phyloP scores from a whole-genome alignment of 805 yeast species.

The Wickerhamiella musiphila region DNA sequence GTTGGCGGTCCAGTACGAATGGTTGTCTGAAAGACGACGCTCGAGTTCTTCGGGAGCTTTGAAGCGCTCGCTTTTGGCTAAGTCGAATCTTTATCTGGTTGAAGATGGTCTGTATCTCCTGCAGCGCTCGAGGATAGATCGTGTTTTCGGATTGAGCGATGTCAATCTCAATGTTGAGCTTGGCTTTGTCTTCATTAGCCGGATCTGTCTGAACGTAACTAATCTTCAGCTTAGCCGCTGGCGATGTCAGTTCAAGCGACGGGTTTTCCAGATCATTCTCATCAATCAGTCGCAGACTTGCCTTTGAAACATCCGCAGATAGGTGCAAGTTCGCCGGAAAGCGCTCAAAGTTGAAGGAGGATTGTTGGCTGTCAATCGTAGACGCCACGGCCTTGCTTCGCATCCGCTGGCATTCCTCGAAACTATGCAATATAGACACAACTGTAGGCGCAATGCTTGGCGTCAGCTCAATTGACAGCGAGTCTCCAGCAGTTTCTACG shows the following conservation, averaged over 20 bases:
- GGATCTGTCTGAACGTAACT: constrained; percentile 26
- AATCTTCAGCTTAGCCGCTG: constrained; percentile 45
- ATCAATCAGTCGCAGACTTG: constrained; percentile 12
- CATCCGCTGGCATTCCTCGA: constrained; percentile 13
- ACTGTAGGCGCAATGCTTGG: constrained; percentile 25
- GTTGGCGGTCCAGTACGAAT: no score
- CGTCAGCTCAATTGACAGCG: constrained; percentile 14
- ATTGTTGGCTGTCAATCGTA: no score
- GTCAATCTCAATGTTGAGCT: constrained; percentile 30
- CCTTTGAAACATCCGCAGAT: constrained; percentile 7
- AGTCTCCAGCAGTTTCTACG: constrained; percentile 15
- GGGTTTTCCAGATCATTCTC: constrained; percentile 13
- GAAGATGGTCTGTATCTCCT: constrained; percentile 37
- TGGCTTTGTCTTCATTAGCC: constrained; percentile 23
- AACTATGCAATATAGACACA: constrained; percentile 34
- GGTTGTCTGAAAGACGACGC: no score
- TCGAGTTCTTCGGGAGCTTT: not conserved
- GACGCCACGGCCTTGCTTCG: no score
- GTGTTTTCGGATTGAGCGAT: constrained; percentile 59
- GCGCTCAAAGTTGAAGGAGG: not conserved
- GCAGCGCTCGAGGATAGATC: constrained; percentile 47
- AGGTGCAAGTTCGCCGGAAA: constrained; percentile 2
- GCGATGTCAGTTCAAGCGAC: constrained; percentile 45
- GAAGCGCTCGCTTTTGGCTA: not conserved
- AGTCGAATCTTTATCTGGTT: constrained; percentile 20